Conservation (phyloP, 2,329 filamentous ascomycete genomes). For the Tolypocladium paradoxum region DNA sequence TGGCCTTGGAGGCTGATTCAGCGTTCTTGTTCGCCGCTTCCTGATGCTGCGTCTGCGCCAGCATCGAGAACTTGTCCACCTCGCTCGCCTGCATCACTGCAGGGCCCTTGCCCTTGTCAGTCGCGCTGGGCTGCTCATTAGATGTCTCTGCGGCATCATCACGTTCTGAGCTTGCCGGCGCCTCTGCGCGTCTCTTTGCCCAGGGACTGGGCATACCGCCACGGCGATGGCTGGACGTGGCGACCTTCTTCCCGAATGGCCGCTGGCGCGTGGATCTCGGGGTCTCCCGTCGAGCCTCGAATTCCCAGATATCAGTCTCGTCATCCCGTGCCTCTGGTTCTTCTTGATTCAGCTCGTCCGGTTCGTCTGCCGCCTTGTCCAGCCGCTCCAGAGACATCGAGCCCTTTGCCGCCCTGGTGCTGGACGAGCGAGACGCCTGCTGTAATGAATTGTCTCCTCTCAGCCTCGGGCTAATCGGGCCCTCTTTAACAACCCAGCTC, state of each 20-base stretch:
- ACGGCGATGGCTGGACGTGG: conserved; percentile 10
- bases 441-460: conserved; percentile 23
- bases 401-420: background rate
- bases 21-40: conserved; percentile 9
- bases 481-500: conserved; percentile 31
- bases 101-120: conserved; percentile 1
- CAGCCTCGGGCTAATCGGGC: conserved; percentile 23
- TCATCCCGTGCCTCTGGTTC: conserved; percentile 18
- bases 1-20: conserved; percentile 16
- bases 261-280: conserved; percentile 21
- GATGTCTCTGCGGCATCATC: conserved; percentile 4
- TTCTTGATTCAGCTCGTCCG: conserved; percentile 3
- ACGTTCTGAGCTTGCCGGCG: background rate
- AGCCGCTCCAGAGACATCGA: conserved; percentile 4
- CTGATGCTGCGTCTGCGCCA: conserved; percentile 19
- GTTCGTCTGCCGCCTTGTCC: conserved; percentile 9
- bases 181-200: conserved; percentile 16
- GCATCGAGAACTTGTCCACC: conserved; percentile 33
- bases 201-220: conserved; percentile 27
- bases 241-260: conserved; percentile 16
- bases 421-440: conserved; percentile 12
- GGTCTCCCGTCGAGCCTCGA: conserved; percentile 41
- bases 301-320: conserved; percentile 45
- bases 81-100: conserved; percentile 9
- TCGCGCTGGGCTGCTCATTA: conserved; percentile 5